Evolutionary conservation across 2,329 filamentous ascomycete species (phyloP).

Genomic region (Talaromyces sp.): DNA sequence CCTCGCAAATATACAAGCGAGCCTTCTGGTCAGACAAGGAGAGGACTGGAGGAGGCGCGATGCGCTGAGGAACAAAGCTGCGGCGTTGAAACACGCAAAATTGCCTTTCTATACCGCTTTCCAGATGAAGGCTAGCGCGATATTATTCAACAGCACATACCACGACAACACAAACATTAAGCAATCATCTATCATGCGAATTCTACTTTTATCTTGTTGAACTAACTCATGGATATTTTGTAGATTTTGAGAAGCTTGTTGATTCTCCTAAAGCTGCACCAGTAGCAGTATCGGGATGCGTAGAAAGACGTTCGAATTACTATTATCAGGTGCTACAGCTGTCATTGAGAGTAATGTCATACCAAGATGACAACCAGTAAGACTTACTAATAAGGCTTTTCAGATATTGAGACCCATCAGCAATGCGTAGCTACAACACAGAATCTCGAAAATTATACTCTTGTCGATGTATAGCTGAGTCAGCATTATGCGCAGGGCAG

Average conservation of each 20-base stretch:
- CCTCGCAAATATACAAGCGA: neutral
- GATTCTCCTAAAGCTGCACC: neutral
- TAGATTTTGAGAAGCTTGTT: neutral
- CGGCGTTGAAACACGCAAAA: neutral
- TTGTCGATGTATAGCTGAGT: slow-evolving; percentile 23
- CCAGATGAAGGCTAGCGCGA: neutral
- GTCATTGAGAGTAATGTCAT: neutral
- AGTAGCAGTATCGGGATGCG: neutral
- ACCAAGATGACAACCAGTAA: neutral
- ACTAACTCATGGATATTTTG: neutral
- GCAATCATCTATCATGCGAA: neutral
- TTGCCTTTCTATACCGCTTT: neutral
- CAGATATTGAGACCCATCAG: too few relatives aligned
- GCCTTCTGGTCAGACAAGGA: neutral
- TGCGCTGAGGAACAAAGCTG: neutral
- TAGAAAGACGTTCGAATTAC: neutral
- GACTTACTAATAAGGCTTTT: too few relatives aligned
- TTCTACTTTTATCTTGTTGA: neutral
- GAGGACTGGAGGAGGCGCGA: neutral
- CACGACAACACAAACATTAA: neutral
- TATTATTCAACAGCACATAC: neutral
- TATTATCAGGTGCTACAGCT: neutral
- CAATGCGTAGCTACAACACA: neutral
- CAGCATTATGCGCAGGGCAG: slow-evolving; percentile 23
- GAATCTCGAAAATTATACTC: neutral